Evolutionary conservation across 331 rosid genomes (phyloP), one percentile per base, ranked within the genome.

Genomic region (Pyracantha coccinea): DNA sequence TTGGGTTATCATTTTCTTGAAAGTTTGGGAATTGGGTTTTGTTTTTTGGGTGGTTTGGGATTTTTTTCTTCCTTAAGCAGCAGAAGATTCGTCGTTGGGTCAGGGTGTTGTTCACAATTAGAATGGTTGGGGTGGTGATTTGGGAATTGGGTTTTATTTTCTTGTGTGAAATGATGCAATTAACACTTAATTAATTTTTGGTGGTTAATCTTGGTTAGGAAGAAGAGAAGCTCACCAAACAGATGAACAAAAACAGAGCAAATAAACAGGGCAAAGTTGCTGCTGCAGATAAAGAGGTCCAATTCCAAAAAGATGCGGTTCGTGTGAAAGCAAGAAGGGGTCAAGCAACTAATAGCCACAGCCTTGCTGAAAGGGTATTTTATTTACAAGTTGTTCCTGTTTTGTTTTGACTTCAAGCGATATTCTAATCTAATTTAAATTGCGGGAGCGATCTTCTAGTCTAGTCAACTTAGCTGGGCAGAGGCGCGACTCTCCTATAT

Each of bases 271-370:
- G 20, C 47, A 29, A 38, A 21, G 24, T 14, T 67, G 45, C 31
- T 29, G 23, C 41, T 6, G 66, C 33, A 24, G 33, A 27, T 54
- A 28, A 23, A 15, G 54, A 28, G 44, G 29, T 29, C 14, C 69
- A 41, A 23, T 6, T 21, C 14, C 69, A 41, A 23, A 10, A 23
- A 2, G 71, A 62, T 60, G 35, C 19, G 24, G 53, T 69, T 50
- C 55, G 69, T 31, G 80, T 77, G 27, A 77, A 66, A 8, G 80
- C 80, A 77, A 28, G 80, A 25, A 69, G 80, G 62, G 75, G 80
- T 69, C 44, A 69, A 69, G 75, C 80, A 60, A 77, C 71, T 0
- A 70, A 69, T 10, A 45, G 62, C 47, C 80, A 69, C 65, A 47
- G 71, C 38, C 64, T 77, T 20, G 71, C 76, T 14, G 80, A 69